Evolutionary conservation across 352 stramenopile genomes (phyloP), one percentile per base, ranked within the genome.

Genomic region (Pythium plurisporium): DNA sequence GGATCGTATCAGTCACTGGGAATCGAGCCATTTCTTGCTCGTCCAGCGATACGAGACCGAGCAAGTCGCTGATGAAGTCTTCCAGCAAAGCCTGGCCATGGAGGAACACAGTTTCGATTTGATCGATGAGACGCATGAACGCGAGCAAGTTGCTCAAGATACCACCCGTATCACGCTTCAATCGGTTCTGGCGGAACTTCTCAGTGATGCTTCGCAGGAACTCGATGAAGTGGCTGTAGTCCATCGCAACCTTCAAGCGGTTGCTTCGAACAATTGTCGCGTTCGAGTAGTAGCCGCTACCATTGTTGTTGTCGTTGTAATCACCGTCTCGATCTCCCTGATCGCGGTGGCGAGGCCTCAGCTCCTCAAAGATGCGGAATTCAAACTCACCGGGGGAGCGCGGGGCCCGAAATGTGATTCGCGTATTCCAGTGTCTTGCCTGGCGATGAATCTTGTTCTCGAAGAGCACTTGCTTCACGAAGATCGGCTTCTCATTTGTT

Each of bases 181-280:
- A 9, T 10, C 74, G 59, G 30, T 76, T 79, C 54, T 82, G 62
- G 15, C 78, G 71, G 25, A 89, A 87, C 37, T 89, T 89, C 44
- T 87, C 79, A 31, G 74, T 66, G 14, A 80, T 83, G 22, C 62
- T 73, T 23, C 76, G 72, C 42, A 91, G 65, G 36, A 78, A 82
- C 45, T 91, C 79, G 60, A 89, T 91, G 48, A 91, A 91, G 54
- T 91, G 75, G 38, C 72, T 82, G 62, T 89, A 87, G 53, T 91
- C 81, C 58, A 91, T 74, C 27, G 69, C 79, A 50, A 89, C 81
- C 42, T 91, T 88, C 26, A 91, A 62, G 9, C 62, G 67, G 51
- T 91, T 91, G 58, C 78, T 89, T 26, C 74, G 74, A 7, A 79
- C 70, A 44, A 87, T 86, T 17, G 74, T 86, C n/a, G 75, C 68